Base-by-base conservation (phyloP, 139 green algal genomes). In the Chloropicon primus region DNA sequence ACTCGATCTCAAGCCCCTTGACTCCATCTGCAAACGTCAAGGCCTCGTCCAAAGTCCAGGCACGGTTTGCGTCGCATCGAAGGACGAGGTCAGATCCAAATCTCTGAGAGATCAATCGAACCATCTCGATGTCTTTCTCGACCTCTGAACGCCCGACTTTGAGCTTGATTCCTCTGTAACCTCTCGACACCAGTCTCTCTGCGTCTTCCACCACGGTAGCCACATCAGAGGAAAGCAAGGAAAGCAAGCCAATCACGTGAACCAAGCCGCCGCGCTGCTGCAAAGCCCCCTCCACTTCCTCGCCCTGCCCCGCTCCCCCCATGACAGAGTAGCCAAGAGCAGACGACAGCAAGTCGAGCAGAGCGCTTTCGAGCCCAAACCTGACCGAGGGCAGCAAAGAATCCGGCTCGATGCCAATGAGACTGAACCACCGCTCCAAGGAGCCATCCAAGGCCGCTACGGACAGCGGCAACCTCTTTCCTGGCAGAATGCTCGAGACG, bases 31-130 rank as follows among this genome's bases (percentile, higher is more conserved):
- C 85, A 77, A 92, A 91, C 26, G 53, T 29, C 5, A 82, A 27
- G 2, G 95, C 94, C 28, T 94, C 54, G 21, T 87, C 74, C 29
- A 96, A 71, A 2, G 10, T 80, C 93, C 94, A 98, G 0, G 74
- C 81, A 2, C 90, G 85, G 86, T 99, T 99, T 53, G 95, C 94
- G 72, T 99, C 95, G 0, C 85, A 87, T 0, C 94, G 84, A 21
- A 99, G 79, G 1, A 2, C 75, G 0, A 97, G 79, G 22, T 72
- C 2, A 0, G 77, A 75, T 0, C 90, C 91, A 2, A 97, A 82
- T 0, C 87, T 85, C 0, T 25, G 21, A 0, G 89, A 76, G 2
- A 99, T 80, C 0, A 85, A 85, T 0, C 79, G 24, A 22, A 98
- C 78, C 27, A 87, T 74, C 21, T 79, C 81, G 0, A 90, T 94